phyloP scores from a whole-genome alignment of 257 asterid genomes.

The Solanum chiquidenum region DNA sequence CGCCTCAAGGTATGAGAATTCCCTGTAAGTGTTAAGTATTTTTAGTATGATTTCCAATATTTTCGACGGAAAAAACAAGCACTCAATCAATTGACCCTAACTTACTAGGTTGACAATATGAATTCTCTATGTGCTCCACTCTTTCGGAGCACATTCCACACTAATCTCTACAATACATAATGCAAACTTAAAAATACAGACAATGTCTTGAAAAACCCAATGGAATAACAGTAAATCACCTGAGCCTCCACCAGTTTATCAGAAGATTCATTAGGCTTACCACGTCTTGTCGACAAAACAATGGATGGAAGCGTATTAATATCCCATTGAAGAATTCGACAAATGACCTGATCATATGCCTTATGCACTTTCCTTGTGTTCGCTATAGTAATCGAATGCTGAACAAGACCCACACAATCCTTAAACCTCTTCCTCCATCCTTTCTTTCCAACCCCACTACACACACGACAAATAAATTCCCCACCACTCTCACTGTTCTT shows the following conservation, averaged over 20 bases:
- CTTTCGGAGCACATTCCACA: not conserved
- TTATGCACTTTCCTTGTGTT: too few species aligned
- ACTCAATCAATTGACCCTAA: not conserved
- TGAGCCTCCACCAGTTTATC: conserved; percentile 3
- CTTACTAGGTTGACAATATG: not conserved
- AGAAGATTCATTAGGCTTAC: not conserved
- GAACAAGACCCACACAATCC: too few species aligned
- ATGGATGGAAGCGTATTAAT: conserved; percentile 36
- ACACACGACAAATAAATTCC: too few species aligned
- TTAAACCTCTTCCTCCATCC: too few species aligned
- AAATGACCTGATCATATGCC: conserved; percentile 44
- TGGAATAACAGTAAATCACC: conserved; percentile 4
- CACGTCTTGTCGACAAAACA: conserved; percentile 22
- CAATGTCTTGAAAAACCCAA: not conserved
- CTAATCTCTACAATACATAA: not conserved
- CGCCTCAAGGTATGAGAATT: too few species aligned
- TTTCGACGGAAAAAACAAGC: not conserved
- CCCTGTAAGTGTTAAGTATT: too few species aligned
- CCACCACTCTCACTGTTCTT: not conserved
- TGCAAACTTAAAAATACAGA: not conserved
- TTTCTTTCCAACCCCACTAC: not conserved
- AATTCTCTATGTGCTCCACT: not conserved
- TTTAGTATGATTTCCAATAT: too few species aligned
- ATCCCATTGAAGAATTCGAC: conserved; percentile 70
- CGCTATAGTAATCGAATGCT: too few species aligned